Base-by-base conservation (phyloP, 495 filamentous ascomycete genomes). In the Talaromyces stipitatus region DNA sequence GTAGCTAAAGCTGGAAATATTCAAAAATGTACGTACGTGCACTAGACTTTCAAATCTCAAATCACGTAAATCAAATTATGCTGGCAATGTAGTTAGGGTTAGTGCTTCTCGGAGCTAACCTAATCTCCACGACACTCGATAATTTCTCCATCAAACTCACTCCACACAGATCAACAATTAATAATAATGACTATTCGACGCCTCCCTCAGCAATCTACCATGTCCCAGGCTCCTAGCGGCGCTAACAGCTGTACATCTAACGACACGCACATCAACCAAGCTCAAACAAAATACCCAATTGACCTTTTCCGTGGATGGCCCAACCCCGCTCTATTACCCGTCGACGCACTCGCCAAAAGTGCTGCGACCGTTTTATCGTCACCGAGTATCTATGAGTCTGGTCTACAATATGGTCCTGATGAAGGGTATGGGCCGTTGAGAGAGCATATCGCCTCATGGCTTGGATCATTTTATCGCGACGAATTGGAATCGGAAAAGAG, bases 351-450 rank as follows among this genome's bases (percentile, higher is more conserved):
- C 36, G 66, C 74, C 30, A 60, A 67, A 9, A 86, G 87, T 29
- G 70, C 85, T 58, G 62, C 71, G 20, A 62, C 62, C 12, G 80
- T 81, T 14, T 77, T 95, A 47, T 77, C 79, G 11, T 73, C 84
- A 56, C 78, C 83, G 14, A 59, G 69, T n/a, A 69, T 85, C 55
- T 74, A 76, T 53, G 68, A 74, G 26, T 73, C 84, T 12, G 83
- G 70, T 29, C 73, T 96, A 28, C 74, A 81, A 14, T 97, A 97
- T 66, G 92, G 85, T 0, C 85, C 89, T 3, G 90, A 95, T 64
- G 70, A 79, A 38, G 92, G 92, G 6, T 88, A 89, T 60, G 66
- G 75, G 23, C 83, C 85, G 27, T 72, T 90, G 1, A 73, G 89
- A 5, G 67, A 77, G 56, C 73, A 81, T 24, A 68, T 96, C 23